A percentile compares a stretch with the other conserved stretches of the same genome.
Evolutionary conservation across 78 protist species (phyloP).

Genomic region (Dictyostelium intermedium): DNA sequence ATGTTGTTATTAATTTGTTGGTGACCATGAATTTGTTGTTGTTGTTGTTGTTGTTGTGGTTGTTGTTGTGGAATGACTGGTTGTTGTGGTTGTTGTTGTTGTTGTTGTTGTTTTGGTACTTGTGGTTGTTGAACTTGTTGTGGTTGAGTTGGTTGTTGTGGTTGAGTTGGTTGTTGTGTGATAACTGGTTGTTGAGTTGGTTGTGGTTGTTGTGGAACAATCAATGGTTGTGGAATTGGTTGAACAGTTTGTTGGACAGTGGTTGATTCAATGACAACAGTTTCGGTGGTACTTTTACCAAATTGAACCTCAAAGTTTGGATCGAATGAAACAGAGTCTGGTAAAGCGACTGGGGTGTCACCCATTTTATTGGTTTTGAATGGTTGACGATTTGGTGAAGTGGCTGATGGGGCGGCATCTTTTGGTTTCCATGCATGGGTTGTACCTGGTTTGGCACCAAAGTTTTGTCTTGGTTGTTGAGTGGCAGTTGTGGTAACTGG

Average conservation of each 20-base stretch:
- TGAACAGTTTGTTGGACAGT: slow-evolving; percentile 4
- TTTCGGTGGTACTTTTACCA: slow-evolving; percentile 46
- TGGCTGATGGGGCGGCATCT: neutral
- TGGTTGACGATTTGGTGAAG: neutral
- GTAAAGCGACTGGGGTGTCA: slow-evolving; percentile 74
- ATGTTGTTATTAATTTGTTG: neutral
- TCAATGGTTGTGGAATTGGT: slow-evolving; percentile 2
- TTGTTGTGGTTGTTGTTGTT: slow-evolving; percentile 1
- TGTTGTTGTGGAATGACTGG: slow-evolving; percentile 6
- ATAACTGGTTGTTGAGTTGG: neutral
- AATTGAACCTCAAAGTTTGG: slow-evolving; percentile 78
- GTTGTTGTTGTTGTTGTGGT: slow-evolving; percentile 11
- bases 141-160: neutral
- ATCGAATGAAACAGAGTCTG: slow-evolving; percentile 65
- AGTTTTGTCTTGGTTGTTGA: slow-evolving; percentile 31
- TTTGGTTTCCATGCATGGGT: slow-evolving; percentile 77
- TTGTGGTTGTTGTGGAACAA: neutral
- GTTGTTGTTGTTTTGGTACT: slow-evolving; percentile 9
- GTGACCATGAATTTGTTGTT: neutral
- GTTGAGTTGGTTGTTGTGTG: slow-evolving; percentile 3
- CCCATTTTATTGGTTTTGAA: slow-evolving; percentile 16
- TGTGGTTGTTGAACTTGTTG: slow-evolving; percentile 12
- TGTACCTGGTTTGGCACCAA: slow-evolving; percentile 74
- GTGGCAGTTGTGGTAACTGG: neutral
- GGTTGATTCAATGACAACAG: neutral